Conservation (phyloP, 495 filamentous ascomycete genomes). For the Pseudotulostoma volvatum region DNA sequence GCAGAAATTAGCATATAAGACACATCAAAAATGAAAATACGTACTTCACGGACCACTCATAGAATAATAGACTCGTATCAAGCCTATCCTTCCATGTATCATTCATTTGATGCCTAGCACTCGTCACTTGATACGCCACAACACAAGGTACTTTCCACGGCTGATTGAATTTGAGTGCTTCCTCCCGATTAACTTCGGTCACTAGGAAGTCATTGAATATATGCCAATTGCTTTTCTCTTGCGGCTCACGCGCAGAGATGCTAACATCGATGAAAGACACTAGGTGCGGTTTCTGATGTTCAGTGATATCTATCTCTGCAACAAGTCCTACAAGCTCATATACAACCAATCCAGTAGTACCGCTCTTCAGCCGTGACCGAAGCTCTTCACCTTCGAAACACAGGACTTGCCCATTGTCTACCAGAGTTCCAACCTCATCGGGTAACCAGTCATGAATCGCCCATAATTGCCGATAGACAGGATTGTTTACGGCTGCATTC, state of each 20-base stretch:
- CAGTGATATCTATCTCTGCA: constrained; percentile 67
- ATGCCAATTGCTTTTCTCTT: constrained; percentile 58
- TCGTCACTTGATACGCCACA: constrained; percentile 66
- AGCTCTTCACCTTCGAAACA: constrained; percentile 83
- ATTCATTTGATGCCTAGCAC: constrained; percentile 57
- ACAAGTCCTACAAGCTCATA: constrained; percentile 90
- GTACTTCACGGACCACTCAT: constrained; percentile 49
- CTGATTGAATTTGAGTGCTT: constrained; percentile 75
- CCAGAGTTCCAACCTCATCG: constrained; percentile 74
- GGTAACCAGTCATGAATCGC: constrained; percentile 77
- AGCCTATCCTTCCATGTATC: constrained; percentile 70
- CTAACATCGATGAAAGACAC: constrained; percentile 82
- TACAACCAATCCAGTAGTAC: constrained; percentile 49
- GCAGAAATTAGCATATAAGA: background rate
- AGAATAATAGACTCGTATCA: constrained; percentile 70
- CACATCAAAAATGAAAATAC: constrained; percentile 6
- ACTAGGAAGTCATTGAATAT: constrained; percentile 97
- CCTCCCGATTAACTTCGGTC: constrained; percentile 54
- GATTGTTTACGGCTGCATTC: constrained; percentile 56
- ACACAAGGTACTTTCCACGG: constrained; percentile 85
- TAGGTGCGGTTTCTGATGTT: constrained; percentile 75
- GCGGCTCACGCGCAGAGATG: constrained; percentile 41
- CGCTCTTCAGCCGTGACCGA: constrained; percentile 35
- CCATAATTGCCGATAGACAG: constrained; percentile 67
- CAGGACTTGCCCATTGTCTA: constrained; percentile 66